Percentiles rank a stretch among this genome's conserved stretches.
Conservation (phyloP, 2,329 filamentous ascomycete species). For the Aspergillus fructus region DNA sequence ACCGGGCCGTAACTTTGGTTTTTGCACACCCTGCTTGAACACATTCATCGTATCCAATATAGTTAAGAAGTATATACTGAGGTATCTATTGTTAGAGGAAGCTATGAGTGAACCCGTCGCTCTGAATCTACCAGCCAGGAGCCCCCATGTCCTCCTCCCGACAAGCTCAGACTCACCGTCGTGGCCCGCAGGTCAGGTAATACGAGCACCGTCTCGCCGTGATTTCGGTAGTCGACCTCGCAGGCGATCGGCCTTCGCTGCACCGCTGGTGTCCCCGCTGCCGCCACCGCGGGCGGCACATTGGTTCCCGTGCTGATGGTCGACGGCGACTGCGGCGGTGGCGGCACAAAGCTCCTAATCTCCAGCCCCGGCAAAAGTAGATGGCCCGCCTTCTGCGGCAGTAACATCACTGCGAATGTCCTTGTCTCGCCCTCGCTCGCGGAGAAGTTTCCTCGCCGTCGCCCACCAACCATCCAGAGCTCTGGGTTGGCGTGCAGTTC, state of each 20-base stretch:
- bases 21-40: background rate
- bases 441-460: conserved; percentile 73
- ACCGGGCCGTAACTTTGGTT: conserved; percentile 6
- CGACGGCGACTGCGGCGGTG: conserved; percentile 25
- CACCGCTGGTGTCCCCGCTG: conserved; percentile 15
- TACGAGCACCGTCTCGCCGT: conserved; percentile 74
- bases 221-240: conserved; percentile 77
- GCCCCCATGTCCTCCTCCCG: conserved; percentile 56
- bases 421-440: conserved; percentile 46
- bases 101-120: conserved; percentile 22
- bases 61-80: too few relatives aligned
- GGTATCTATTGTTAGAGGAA: background rate
- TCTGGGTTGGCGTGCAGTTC: conserved; percentile 74
- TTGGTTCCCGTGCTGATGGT: conserved; percentile 14
- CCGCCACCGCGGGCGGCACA: conserved; percentile 12
- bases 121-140: conserved; percentile 68
- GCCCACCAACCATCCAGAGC: conserved; percentile 81
- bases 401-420: conserved; percentile 68
- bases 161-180: conserved; percentile 70
- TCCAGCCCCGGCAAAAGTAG: conserved; percentile 78
- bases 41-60: too few relatives aligned
- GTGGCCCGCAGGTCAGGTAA: conserved; percentile 69
- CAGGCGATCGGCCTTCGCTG: conserved; percentile 52
- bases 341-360: conserved; percentile 62
- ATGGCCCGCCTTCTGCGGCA: conserved; percentile 76